Percentiles rank a stretch among this genome's conserved stretches.
Conservation (phyloP, 2,329 filamentous ascomycete species). For the Sclerotinia minor region DNA sequence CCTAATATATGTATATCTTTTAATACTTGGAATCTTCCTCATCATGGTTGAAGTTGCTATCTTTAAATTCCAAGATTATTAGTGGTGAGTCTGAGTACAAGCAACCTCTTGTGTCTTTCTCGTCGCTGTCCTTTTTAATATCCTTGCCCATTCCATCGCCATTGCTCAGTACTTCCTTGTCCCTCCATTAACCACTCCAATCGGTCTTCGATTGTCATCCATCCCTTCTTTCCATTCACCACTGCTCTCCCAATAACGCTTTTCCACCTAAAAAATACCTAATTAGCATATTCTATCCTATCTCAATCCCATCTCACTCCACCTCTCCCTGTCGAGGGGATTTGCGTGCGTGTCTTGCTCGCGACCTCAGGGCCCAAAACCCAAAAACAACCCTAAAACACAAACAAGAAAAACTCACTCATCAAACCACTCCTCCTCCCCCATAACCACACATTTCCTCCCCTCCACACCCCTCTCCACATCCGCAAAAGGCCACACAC, state of each 20-base stretch:
- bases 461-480: conserved; percentile 46
- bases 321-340: no score
- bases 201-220: conserved; percentile 40
- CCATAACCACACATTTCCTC: conserved; percentile 51
- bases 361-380: no score
- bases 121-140: not conserved
- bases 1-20: not conserved
- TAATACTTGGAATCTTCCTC: no score
- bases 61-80: not conserved
- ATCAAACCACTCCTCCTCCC: conserved; percentile 57
- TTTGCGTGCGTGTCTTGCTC: no score
- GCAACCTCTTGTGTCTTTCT: not conserved
- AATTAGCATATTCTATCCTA: conserved; percentile 18
- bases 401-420: not conserved
- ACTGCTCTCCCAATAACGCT: conserved; percentile 48
- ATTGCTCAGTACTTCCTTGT: conserved; percentile 26
- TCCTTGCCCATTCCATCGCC: conserved; percentile 6
- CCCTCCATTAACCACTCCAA: conserved; percentile 40
- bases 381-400: no score
- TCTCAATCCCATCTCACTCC: no score
- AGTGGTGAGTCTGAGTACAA: not conserved
- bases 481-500: conserved; percentile 59
- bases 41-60: not conserved
- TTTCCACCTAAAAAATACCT: conserved; percentile 47
- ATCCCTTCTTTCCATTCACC: conserved; percentile 33